phyloP scores from a whole-genome alignment of 2,329 filamentous ascomycete species.

The Cladosporium austrohemisphaericum region DNA sequence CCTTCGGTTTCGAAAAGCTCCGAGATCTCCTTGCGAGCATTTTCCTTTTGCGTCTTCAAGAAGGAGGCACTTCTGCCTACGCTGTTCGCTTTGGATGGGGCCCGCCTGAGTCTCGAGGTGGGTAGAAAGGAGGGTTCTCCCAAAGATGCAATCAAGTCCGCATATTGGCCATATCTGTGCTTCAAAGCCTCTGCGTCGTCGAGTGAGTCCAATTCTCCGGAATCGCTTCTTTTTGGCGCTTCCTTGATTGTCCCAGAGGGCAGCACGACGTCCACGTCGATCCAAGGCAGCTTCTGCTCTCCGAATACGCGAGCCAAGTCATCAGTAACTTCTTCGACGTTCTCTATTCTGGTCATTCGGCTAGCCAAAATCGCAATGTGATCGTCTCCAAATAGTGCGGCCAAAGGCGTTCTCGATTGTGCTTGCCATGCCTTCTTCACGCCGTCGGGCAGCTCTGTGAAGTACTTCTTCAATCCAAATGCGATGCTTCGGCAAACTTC shows the following conservation, averaged over 20 bases:
- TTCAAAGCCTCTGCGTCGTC: slow-evolving; percentile 40
- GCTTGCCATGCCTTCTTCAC: slow-evolving; percentile 63
- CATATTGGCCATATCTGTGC: slow-evolving; percentile 73
- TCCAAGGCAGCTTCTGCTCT: slow-evolving; percentile 76
- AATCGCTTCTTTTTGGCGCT: slow-evolving; percentile 18
- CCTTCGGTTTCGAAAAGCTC: slow-evolving; percentile 93
- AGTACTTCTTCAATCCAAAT: slow-evolving; percentile 92
- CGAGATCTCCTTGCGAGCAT: slow-evolving; percentile 79
- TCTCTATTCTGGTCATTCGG: slow-evolving; percentile 77
- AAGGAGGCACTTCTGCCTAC: slow-evolving; percentile 76
- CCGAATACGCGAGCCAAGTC: slow-evolving; percentile 73
- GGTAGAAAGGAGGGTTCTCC: slow-evolving; percentile 84
- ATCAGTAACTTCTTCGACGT: slow-evolving; percentile 66
- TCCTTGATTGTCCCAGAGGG: slow-evolving; percentile 66
- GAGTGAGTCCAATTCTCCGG: slow-evolving; percentile 24
- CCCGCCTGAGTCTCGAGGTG: slow-evolving; percentile 76
- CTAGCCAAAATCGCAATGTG: slow-evolving; percentile 89
- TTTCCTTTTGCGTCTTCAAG: slow-evolving; percentile 74
- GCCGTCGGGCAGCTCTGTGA: slow-evolving; percentile 73
- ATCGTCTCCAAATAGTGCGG: slow-evolving; percentile 76
- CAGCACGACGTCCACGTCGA: slow-evolving; percentile 83
- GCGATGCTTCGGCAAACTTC: slow-evolving; percentile 87
- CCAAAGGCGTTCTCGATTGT: slow-evolving; percentile 51
- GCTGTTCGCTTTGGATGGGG: slow-evolving; percentile 80
- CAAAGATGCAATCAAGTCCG: slow-evolving; percentile 70